Conservation (phyloP, 805 yeast genomes). For the Diddensiella caesifluorescens region DNA sequence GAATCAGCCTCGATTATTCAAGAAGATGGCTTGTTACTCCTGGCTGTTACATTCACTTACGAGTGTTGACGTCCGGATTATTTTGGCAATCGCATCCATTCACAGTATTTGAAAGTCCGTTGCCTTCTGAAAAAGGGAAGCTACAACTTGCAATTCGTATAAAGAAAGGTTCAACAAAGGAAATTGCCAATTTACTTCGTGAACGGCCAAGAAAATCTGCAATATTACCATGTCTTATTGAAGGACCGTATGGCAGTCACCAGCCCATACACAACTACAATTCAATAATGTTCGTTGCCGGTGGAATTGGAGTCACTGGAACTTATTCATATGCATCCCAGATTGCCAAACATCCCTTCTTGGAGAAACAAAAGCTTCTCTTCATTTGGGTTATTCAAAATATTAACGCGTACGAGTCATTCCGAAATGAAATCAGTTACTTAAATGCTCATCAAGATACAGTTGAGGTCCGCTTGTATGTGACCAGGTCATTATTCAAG, state of each 20-base stretch:
- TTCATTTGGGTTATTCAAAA: conserved; percentile 61
- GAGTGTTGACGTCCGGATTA: conserved; percentile 34
- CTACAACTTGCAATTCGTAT: conserved; percentile 13
- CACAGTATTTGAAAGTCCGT: conserved; percentile 33
- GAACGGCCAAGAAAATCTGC: not conserved
- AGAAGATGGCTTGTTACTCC: conserved; percentile 43
- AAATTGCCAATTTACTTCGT: conserved; percentile 5
- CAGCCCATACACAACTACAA: conserved; percentile 47
- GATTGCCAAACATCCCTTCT: conserved; percentile 27
- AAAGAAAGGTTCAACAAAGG: conserved; percentile 20
- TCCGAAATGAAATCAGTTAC: conserved; percentile 35
- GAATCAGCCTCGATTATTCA: conserved; percentile 34
- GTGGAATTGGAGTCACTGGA: conserved; percentile 73
- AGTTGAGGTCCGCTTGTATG: conserved; percentile 23
- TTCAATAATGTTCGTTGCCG: conserved; percentile 57
- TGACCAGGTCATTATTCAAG: conserved; percentile 12
- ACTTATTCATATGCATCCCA: conserved; percentile 42
- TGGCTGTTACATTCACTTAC: conserved; percentile 50
- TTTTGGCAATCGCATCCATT: conserved; percentile 76
- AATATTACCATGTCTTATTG: conserved; percentile 33
- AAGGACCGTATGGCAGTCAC: conserved; percentile 67
- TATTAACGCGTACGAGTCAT: conserved; percentile 44
- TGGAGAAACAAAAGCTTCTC: conserved; percentile 34
- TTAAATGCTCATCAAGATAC: conserved; percentile 24
- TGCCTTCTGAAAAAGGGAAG: conserved; percentile 5